Evolutionary conservation across 2,329 filamentous ascomycete genomes (phyloP).

Genomic region (Colletotrichum tamarilloi): DNA sequence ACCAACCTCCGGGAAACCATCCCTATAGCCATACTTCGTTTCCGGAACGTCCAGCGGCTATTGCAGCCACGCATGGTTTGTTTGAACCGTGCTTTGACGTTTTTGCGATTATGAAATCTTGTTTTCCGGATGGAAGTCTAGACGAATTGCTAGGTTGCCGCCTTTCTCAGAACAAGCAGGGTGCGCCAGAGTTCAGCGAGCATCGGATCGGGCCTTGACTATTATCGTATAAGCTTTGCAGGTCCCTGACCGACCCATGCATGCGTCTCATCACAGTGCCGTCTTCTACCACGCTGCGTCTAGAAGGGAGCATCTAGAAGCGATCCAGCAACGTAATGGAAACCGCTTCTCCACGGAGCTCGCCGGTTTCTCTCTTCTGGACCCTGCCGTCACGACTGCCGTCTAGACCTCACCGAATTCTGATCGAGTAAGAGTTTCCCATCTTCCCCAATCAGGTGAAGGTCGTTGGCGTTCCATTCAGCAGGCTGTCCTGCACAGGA

Average conservation of each 20-base stretch:
- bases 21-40: neutral
- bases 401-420: constrained; percentile 6
- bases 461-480: neutral
- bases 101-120: neutral
- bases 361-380: neutral
- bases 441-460: constrained; percentile 10
- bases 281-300: neutral
- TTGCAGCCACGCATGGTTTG: neutral
- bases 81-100: neutral
- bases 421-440: constrained; percentile 21
- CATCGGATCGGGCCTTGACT: constrained; percentile 1
- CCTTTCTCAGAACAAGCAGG: neutral
- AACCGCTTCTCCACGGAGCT: constrained; percentile 24
- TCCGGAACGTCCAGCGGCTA: neutral
- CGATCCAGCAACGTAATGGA: constrained; percentile 26
- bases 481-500: neutral
- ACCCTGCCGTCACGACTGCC: neutral
- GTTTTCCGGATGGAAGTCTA: neutral
- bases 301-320: neutral
- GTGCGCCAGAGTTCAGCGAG: neutral
- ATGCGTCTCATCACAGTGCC: constrained; percentile 1
- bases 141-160: neutral
- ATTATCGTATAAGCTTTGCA: constrained; percentile 20
- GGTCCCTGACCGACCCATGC: constrained; percentile 22
- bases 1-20: neutral